Base-by-base conservation (phyloP, 2,329 filamentous ascomycete species). In the Neoarthrinium moseri region DNA sequence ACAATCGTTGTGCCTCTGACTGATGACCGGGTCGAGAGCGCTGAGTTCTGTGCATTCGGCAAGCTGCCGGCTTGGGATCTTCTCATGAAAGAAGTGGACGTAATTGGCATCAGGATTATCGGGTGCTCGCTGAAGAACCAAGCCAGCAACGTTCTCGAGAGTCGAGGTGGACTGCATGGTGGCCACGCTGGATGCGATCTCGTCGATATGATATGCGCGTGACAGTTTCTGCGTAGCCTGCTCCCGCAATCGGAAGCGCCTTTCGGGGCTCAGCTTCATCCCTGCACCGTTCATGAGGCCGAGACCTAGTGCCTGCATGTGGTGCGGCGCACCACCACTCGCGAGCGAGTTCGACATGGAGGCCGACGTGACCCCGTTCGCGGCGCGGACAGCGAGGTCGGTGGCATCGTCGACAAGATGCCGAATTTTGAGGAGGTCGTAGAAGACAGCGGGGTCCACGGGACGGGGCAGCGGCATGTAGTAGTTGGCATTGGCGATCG, bases 41-140 rank as follows among this genome's bases (percentile, higher is more conserved):
- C 79, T 70, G 46, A 91, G 66, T 51, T 80, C 84, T 7, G 87
- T 91, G 56, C 78, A 84, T 57, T 89, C 81, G 27, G 83, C 86
- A 62, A 94, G 71, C 61, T 86, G 83, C 33, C 86, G 73, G 32
- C 83, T 87, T 2, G 88, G 86, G 21, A 94, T 91, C 77, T 92
- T 94, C 67, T 95, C 88, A 67, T 92, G 88, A 65, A 95, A 95
- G 69, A 92, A 94, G 62, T 94, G 87, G n/a, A 94, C 89, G 61
- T 94, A 94, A 64, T 86, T 87, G 22, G 88, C 89, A 58, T 94
- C 87, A 34, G 74, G 67, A 58, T 91, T 83, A 41, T 75, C 63
- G n/a, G 81, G 74, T 49, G 80, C 84, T 50, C 87, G 76, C 62
- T 87, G 82, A 50, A 94, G 68, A 24, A 95, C 89, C 50, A 86